A percentile compares a stretch with the other conserved stretches of the same genome.
Evolutionary conservation across 2,329 filamentous ascomycete species (phyloP).

Genomic region (Trichophaea hybrida): DNA sequence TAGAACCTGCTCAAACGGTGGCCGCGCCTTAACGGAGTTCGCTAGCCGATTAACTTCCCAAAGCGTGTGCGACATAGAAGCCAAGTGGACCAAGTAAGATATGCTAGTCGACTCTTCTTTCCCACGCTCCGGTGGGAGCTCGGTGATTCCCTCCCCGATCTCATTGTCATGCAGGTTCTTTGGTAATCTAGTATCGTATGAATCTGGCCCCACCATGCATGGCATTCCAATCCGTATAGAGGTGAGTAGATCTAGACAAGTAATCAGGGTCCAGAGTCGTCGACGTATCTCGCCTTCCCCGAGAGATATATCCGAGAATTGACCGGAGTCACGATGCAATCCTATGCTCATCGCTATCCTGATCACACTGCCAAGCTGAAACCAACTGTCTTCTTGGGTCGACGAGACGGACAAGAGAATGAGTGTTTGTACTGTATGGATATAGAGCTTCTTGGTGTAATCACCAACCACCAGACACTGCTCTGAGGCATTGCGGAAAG

Average conservation of each 20-base stretch:
- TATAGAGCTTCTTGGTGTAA: constrained; percentile 45
- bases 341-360: constrained; percentile 45
- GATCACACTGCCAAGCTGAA: constrained; percentile 42
- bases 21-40: constrained; percentile 30
- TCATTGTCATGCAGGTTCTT: constrained; percentile 72
- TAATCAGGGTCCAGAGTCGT: constrained; percentile 54
- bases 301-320: constrained; percentile 53
- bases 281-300: constrained; percentile 65
- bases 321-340: constrained; percentile 63
- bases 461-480: constrained; percentile 64
- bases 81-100: constrained; percentile 62
- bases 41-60: constrained; percentile 56
- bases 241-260: constrained; percentile 60
- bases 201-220: constrained; percentile 55
- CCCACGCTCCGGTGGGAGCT: constrained; percentile 52
- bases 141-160: constrained; percentile 53
- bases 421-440: constrained; percentile 26
- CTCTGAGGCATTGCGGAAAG: constrained; percentile 58
- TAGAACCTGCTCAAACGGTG: constrained; percentile 50
- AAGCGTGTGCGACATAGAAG: constrained; percentile 51
- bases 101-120: constrained; percentile 59
- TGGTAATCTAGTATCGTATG: constrained; percentile 61
- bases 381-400: constrained; percentile 29
- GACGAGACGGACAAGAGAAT: constrained; percentile 22
- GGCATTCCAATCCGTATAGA: constrained; percentile 53